Evolutionary conservation across 345 rosid species (phyloP).

Genomic region (Ceriops tagal): DNA sequence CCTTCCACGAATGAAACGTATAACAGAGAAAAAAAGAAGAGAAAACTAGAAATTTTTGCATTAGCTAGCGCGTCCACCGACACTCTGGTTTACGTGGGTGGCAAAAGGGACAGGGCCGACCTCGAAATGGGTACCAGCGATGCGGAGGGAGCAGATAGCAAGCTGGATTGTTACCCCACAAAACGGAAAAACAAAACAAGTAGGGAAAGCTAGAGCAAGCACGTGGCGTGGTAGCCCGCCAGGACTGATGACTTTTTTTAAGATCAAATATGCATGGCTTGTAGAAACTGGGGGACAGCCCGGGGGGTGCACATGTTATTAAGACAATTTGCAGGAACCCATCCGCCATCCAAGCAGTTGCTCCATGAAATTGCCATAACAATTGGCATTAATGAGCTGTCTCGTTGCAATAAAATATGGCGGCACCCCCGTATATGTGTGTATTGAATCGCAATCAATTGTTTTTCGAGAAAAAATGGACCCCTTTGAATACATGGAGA

Average conservation of each 20-base stretch:
- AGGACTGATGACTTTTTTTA: neutral
- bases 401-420: neutral
- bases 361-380: neutral
- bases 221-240: constrained; percentile 28
- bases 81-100: constrained; percentile 35
- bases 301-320: no score
- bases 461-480: no score
- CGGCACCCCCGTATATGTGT: neutral
- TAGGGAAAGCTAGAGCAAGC: neutral
- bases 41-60: neutral
- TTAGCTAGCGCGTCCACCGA: constrained; percentile 13
- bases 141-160: neutral
- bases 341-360: no score
- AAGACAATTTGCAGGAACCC: neutral
- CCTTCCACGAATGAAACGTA: neutral
- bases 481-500: no score
- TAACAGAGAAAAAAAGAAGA: no score
- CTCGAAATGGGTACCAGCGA: neutral
- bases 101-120: constrained; percentile 31
- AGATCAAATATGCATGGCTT: neutral
- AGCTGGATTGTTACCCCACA: neutral
- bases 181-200: no score
- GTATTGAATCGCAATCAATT: no score
- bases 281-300: neutral
- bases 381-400: constrained; percentile 15